Conservation (phyloP, 2,329 filamentous ascomycete genomes). For the Aspergillus fischeri region DNA sequence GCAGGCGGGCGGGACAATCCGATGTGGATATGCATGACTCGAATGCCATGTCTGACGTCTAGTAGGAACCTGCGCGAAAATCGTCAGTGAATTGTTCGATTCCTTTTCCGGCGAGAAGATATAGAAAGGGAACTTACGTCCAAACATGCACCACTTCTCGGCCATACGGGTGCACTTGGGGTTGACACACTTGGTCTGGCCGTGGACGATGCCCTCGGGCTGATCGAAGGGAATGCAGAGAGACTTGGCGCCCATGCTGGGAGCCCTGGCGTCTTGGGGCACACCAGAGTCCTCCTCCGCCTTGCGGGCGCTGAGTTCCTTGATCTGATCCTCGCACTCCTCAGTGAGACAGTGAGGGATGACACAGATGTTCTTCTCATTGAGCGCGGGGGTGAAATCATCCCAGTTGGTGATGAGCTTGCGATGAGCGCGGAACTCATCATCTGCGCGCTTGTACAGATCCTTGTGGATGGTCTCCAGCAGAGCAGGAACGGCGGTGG, state of each 20-base stretch:
- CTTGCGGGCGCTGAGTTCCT: slow-evolving; percentile 80
- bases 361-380: slow-evolving; percentile 86
- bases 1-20: background rate
- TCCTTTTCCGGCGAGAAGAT: background rate
- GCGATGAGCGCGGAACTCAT: slow-evolving; percentile 73
- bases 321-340: slow-evolving; percentile 90
- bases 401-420: slow-evolving; percentile 81
- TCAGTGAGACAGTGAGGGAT: slow-evolving; percentile 84
- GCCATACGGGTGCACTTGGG: slow-evolving; percentile 75
- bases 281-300: slow-evolving; percentile 59
- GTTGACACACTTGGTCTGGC: slow-evolving; percentile 87
- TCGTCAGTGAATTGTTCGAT: slow-evolving; percentile 4
- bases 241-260: slow-evolving; percentile 72
- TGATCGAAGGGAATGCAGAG: slow-evolving; percentile 81
- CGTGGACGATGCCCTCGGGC: slow-evolving; percentile 71
- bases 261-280: slow-evolving; percentile 67
- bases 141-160: slow-evolving; percentile 90
- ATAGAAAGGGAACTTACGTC: slow-evolving; percentile 49
- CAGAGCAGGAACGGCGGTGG: slow-evolving; percentile 69
- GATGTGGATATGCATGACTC: background rate
- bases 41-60: slow-evolving; percentile 9
- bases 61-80: slow-evolving; percentile 24
- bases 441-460: slow-evolving; percentile 72
- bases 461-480: slow-evolving; percentile 88
- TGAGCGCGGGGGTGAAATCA: slow-evolving; percentile 83